Evolutionary conservation across 805 yeast genomes (phyloP).

Genomic region (Teunomyces tritomae): DNA sequence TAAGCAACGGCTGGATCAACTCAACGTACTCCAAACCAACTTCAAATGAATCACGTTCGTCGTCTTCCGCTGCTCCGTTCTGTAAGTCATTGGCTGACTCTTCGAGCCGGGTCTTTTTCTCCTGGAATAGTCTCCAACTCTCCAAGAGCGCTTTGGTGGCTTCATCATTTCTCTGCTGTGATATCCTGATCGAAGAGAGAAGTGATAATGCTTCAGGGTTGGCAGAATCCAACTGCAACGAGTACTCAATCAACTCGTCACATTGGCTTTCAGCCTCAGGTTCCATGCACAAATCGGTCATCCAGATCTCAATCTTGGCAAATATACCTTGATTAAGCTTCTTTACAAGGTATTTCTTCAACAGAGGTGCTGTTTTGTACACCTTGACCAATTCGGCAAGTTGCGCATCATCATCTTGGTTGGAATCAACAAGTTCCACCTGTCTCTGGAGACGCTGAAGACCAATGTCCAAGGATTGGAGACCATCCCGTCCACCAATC

Average conservation of each 20-base stretch:
- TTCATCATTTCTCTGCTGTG: constrained; percentile 74
- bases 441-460: constrained; percentile 45
- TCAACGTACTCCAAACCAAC: constrained; percentile 56
- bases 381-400: constrained; percentile 24
- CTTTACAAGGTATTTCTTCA: constrained; percentile 39
- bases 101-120: constrained; percentile 49
- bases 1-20: constrained; percentile 67
- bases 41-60: constrained; percentile 41
- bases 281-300: constrained; percentile 97
- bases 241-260: constrained; percentile 62
- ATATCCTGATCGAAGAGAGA: constrained; percentile 82
- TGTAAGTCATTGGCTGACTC: constrained; percentile 27
- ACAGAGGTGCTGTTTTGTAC: constrained; percentile 22
- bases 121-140: constrained; percentile 70
- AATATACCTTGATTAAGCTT: constrained; percentile 76
- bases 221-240: constrained; percentile 55
- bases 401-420: constrained; percentile 20
- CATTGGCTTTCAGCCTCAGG: constrained; percentile 81
- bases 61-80: constrained; percentile 12
- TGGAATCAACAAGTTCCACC: constrained; percentile 29
- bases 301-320: constrained; percentile 90
- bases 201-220: constrained; percentile 83
- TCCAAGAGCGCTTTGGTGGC: constrained; percentile 65
- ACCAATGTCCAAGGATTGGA: constrained; percentile 61
- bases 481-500: constrained; percentile 77